Base-by-base conservation (phyloP, 2,329 filamentous ascomycete species). In the Aspergillus candidus region DNA sequence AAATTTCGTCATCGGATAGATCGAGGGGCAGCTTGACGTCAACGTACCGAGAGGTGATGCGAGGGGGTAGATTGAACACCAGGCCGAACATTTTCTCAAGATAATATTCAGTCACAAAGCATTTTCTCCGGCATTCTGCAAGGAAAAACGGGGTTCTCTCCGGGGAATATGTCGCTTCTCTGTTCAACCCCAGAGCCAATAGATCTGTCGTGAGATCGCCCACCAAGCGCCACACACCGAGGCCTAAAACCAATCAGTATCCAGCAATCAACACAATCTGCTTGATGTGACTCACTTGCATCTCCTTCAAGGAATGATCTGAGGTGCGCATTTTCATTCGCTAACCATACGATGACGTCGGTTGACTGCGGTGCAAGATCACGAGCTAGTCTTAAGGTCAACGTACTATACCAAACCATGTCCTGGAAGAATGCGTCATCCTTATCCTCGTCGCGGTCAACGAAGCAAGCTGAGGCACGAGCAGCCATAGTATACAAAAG, bases 151-250 rank as follows among this genome's bases (percentile, higher is more conserved):
- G 50, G 4, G 33, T 44, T 4, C 11, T 32, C 11, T 45, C 33
- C 4, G 41, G 29, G 11, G 47, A 43, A 37, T 52, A 52, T 22
- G 50, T 48, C 15, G 43, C 45, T 43, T 52, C 50, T n/a, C 45
- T 34, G 29, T 52, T 44, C 35, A 52, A 38, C 14, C 47, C 50
- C 27, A 52, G 30, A 14, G 50, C 50, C 8, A 50, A 44, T 29
- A 52, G 27, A 33, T 52, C 50, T 15, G 44, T 52, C 13, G 47
- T 36, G n/a, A 52, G 45, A 30, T 50, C 50, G 12, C 50, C 41
- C 14, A 52, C 35, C n/a, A 40, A 32, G n/a, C 50, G 48, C 48
- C 50, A 50, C 3, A 48, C 50, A 36, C 30, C 14, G 6, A 52
- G 41, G 15, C 50, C 50, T 52, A 15, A 15, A 32, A 32, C 7